Evolutionary conservation across 2,329 filamentous ascomycete genomes (phyloP), one percentile per base, ranked within the genome.

Genomic region (Coniosporium uncinatum): DNA sequence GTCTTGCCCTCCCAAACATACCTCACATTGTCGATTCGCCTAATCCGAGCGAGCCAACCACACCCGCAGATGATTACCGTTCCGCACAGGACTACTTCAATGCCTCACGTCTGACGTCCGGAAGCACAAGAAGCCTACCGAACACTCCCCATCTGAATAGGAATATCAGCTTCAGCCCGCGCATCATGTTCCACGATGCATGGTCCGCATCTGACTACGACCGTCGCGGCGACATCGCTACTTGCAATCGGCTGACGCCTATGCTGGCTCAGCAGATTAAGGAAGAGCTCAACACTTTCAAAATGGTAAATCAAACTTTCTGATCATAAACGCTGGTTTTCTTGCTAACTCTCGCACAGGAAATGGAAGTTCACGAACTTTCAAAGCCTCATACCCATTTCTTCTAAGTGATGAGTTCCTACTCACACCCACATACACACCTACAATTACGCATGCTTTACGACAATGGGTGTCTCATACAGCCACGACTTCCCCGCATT

Each of bases 381-480:
- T 97, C 93, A 52, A 98, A 97, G 73, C 90, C 96, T 58, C 96
- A 98, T 75, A 98, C 93, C 55, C 93, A 98, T 77, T 98, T 98
- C 78, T 97, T 98, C 76, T 98, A 79, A 91, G 8, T 8, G n/a
- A 29, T 29, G n/a, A n/a, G n/a, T n/a, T n/a, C n/a, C n/a, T n/a
- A n/a, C n/a, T n/a, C n/a, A n/a, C n/a, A n/a, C n/a, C n/a, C n/a
- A n/a, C n/a, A n/a, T n/a, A n/a, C n/a, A n/a, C n/a, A n/a, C n/a
- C n/a, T n/a, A n/a, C n/a, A n/a, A n/a, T n/a, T n/a, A n/a, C n/a
- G n/a, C n/a, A n/a, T n/a, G n/a, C n/a, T n/a, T n/a, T n/a, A n/a
- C n/a, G n/a, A n/a, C n/a, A n/a, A n/a, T n/a, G n/a, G n/a, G n/a
- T n/a, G n/a, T n/a, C n/a, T n/a, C n/a, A n/a, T n/a, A n/a, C n/a